phyloP scores from a whole-genome alignment of 805 yeast genomes.

The Lachancea waltii region DNA sequence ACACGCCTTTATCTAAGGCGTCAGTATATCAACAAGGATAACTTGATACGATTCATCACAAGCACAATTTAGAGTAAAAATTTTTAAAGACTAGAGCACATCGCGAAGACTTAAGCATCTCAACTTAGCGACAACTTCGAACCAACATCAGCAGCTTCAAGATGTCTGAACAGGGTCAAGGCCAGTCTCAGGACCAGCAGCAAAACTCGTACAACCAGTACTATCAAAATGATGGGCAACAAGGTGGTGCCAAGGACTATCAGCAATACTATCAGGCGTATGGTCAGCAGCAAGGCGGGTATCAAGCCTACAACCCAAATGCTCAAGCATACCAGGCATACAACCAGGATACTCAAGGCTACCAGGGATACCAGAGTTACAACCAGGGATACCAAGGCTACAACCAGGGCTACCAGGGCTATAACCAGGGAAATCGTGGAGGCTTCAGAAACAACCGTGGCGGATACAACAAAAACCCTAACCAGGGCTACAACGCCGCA shows the following conservation, averaged over 20 bases:
- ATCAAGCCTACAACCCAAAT: conserved; percentile 24
- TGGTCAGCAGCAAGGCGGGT: conserved; percentile 9
- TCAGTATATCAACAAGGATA: too few relatives aligned
- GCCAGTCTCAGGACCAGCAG: conserved; percentile 16
- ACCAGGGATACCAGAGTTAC: conserved; percentile 22
- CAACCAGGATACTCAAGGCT: conserved; percentile 22
- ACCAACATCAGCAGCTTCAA: too few relatives aligned
- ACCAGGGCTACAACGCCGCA: conserved; percentile 21
- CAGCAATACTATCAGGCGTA: conserved; percentile 23
- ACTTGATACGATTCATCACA: too few relatives aligned
- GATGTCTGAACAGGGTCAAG: conserved; percentile 26
- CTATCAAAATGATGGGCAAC: conserved; percentile 23
- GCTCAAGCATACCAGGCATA: conserved; percentile 22
- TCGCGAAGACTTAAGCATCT: too few relatives aligned
- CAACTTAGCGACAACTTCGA: too few relatives aligned
- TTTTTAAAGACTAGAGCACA: too few relatives aligned
- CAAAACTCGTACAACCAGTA: conserved; percentile 21
- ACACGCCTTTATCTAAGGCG: too few relatives aligned
- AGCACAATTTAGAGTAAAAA: too few relatives aligned
- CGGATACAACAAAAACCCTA: conserved; percentile 14
- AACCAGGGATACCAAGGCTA: conserved; percentile 18
- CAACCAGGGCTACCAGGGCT: conserved; percentile 10
- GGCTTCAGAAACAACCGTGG: conserved; percentile 12
- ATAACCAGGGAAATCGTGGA: conserved; percentile 7
- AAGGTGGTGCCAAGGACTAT: conserved; percentile 23